Percentiles rank a stretch among this genome's conserved stretches.
Conservation (phyloP, 208 protist genomes). For the Acanthamoeba sp. region DNA sequence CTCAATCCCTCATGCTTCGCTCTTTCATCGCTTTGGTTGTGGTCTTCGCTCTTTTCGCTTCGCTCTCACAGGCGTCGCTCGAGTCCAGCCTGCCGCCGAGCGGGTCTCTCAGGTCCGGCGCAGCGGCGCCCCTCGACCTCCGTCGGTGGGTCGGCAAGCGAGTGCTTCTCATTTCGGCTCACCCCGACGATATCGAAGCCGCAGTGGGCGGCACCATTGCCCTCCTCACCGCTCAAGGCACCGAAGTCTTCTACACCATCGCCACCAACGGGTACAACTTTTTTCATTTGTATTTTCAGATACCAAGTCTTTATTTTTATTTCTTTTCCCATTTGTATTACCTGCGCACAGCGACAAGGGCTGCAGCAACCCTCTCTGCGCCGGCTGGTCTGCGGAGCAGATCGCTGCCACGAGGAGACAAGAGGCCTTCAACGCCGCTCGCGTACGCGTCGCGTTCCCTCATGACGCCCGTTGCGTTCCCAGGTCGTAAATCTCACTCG, state of each 20-base stretch:
- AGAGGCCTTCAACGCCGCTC: slow-evolving; percentile 41
- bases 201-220: slow-evolving; percentile 25
- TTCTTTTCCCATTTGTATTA: not conserved
- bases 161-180: slow-evolving; percentile 41
- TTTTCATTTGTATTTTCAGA: not conserved
- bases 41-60: not conserved
- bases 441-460: not conserved
- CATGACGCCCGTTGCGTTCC: no score
- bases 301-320: not conserved
- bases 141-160: not conserved
- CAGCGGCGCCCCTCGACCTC: slow-evolving; percentile 24
- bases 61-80: not conserved
- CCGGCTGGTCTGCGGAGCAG: slow-evolving; percentile 10
- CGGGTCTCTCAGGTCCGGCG: not conserved
- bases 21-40: not conserved
- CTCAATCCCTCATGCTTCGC: not conserved
- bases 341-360: slow-evolving; percentile 39
- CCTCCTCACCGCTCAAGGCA: slow-evolving; percentile 54
- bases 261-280: slow-evolving; percentile 39
- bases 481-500: no score
- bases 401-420: not conserved
- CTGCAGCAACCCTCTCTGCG: slow-evolving; percentile 22
- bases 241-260: slow-evolving; percentile 52
- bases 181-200: slow-evolving; percentile 61
- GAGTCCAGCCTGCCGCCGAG: not conserved